Evolutionary conservation across 169 alveolate species (phyloP), one percentile per base, ranked within the genome.

Genomic region (Eimeria falciformis): DNA sequence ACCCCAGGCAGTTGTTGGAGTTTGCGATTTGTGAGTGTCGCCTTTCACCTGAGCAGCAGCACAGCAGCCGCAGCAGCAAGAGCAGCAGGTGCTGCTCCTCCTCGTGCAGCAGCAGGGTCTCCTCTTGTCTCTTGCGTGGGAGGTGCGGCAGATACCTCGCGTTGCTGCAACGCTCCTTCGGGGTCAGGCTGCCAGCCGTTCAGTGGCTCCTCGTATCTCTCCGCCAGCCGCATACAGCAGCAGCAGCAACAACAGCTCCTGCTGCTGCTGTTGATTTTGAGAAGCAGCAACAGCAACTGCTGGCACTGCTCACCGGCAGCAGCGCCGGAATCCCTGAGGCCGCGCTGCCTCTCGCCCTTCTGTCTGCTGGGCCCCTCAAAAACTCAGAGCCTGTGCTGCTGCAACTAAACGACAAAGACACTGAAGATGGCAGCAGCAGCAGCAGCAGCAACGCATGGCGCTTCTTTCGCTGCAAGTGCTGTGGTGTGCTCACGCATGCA

Each of bases 211-310:
- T 37, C 33, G 33, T 27, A 25, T 25, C 84, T 40, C n/a, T 43
- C 21, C 9, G 18, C 0, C 45, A 18, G 1, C 50, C 86, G 3
- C 27, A 37, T n/a, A 45, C 86, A 46, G 86, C 62, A 23, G 56
- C 86, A 75, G 62, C 68, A 46, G 68, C 86, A 75, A 27, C 85
- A n/a, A 62, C 84, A 73, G 56, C 84, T 5, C 5, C 37, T 5
- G 56, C 65, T 43, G 84, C 84, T 3, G 29, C 47, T 29, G 81
- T 7, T 50, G 62, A 11, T 14, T 50, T 11, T 14, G 62, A 14
- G 7, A 14, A 50, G 62, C n/a, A 50, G 62, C 62, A 50, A 14
- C 62, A 50, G 62, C 62, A 50, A 14, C 62, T 50, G 62, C 14
- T 50, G 14, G 62, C 7, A 14, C 7, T 50, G 62, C 62, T 50